Base-by-base conservation (phyloP, 139 green algal species). In the Coccomyxa sp. region DNA sequence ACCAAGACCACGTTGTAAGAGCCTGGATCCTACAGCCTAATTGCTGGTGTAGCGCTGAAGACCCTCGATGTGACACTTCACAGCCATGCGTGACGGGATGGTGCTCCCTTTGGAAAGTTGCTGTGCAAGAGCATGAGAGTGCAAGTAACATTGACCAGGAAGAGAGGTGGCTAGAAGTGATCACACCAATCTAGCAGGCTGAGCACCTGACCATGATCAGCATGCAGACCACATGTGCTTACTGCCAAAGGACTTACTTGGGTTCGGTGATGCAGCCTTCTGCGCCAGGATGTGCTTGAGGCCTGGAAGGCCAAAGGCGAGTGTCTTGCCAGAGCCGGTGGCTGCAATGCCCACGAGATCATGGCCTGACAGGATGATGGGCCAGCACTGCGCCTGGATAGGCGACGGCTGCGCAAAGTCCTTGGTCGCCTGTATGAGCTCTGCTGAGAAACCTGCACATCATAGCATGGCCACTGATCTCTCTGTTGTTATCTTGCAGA, bases 261-360 rank as follows among this genome's bases (percentile, higher is more conserved):
- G 22, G 50, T 22, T 64, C 18, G 27, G 18, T 64, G 18, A 18
- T 31, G 50, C 50, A 64, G 50, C 50, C 50, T 64, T 73, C 81
- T 97, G 92, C 0, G 89, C 89, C 8, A 72, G 77, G 50, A 96
- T 93, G 88, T 98, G 94, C 7, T 79, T 76, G 36, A 98, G 64
- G 29, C 89, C 91, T 1, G 94, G 94, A 78, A 98, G 86, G 0
- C 94, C 94, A 84, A 98, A 98, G 7, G 86, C 90, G 12, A 97
- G 86, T 12, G 92, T 95, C 74, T 95, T 96, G 34, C 92, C 92
- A 29, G 82, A 90, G 39, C 92, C 92, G 29, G 94, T 98, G 68
- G 93, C 87, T 8, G 94, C 94, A 75, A 98, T 97, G 73, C 93
- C 94, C 14, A 98, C 91, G 6, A 96, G 69, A 83, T 98, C 94